A percentile compares a stretch with the other conserved stretches of the same genome.
phyloP scores from a whole-genome alignment of 2,329 filamentous ascomycete genomes.

The Fusarium tjaetaba region DNA sequence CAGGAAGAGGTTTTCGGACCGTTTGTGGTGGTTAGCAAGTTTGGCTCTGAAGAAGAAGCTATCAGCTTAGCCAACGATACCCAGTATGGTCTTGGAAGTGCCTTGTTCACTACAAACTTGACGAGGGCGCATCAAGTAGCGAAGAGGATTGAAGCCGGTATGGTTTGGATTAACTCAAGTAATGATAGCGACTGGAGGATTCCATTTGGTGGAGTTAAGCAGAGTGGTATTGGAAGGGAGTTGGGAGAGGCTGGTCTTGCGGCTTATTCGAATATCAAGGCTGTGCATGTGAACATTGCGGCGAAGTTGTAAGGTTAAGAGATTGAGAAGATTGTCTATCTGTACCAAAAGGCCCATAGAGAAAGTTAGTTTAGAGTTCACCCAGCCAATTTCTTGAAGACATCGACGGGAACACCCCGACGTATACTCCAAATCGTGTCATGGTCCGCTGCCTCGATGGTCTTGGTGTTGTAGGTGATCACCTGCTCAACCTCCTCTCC shows the following conservation, averaged over 20 bases:
- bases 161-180: constrained; percentile 63
- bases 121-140: constrained; percentile 59
- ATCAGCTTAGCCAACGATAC: constrained; percentile 60
- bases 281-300: constrained; percentile 57
- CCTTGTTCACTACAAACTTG: constrained; percentile 70
- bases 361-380: rapidly evolving
- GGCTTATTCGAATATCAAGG: constrained; percentile 57
- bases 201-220: constrained; percentile 59
- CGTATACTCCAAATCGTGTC: constrained; percentile 15
- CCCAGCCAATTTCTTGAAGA: not conserved
- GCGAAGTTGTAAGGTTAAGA: constrained; percentile 6
- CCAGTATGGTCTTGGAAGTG: constrained; percentile 69
- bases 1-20: constrained; percentile 60
- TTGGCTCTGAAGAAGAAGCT: constrained; percentile 56
- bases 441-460: not conserved
- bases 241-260: constrained; percentile 57
- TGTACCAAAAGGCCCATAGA: rapidly evolving
- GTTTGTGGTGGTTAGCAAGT: constrained; percentile 54
- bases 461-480: not conserved
- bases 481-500: not conserved
- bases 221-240: constrained; percentile 59
- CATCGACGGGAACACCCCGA: not conserved
- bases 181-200: constrained; percentile 57
- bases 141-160: constrained; percentile 68
- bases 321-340: not conserved